Percentiles rank a stretch among this genome's conserved stretches.
These are phyloP conservation scores for Coniferiporia weirii DNA, from an alignment of 1,284 basidiomycete species.

Conservation along the genomic window DNA sequence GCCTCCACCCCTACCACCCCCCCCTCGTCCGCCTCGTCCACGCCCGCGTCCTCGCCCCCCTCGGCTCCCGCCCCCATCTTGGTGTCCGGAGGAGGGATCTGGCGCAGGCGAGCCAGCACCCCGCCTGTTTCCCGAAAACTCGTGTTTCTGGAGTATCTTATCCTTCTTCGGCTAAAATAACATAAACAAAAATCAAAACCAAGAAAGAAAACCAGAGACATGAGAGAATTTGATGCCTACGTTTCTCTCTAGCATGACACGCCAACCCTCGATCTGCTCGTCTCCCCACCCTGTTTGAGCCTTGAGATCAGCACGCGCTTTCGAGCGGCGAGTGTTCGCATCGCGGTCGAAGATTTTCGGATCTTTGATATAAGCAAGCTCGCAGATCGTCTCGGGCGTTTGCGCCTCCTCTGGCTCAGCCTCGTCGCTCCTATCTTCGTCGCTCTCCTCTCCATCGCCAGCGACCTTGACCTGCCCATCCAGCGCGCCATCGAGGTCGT, in stretches of 20 bases:
- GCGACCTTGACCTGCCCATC: slow-evolving; percentile 32
- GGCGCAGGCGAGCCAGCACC: slow-evolving; percentile 12
- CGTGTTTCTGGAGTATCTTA: slow-evolving; percentile 64
- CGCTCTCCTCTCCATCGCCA: slow-evolving; percentile 58
- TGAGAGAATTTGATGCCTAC: slow-evolving; percentile 40
- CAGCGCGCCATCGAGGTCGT: slow-evolving; percentile 36
- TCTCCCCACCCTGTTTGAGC: slow-evolving; percentile 67
- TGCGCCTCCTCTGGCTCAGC: slow-evolving; percentile 30
- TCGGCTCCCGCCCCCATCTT: background rate
- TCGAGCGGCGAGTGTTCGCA: slow-evolving; percentile 60
- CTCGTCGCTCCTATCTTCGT: slow-evolving; percentile 35
- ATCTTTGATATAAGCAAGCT: slow-evolving; percentile 70
- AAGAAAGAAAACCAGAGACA: background rate
- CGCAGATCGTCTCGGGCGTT: slow-evolving; percentile 55
- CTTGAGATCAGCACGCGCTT: slow-evolving; percentile 58
- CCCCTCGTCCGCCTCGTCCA: slow-evolving; percentile 23
- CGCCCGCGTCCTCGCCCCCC: slow-evolving; percentile 15
- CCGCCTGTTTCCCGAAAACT: slow-evolving; percentile 61
- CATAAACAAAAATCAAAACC: background rate
- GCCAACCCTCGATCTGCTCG: slow-evolving; percentile 87
- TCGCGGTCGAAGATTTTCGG: slow-evolving; percentile 75
- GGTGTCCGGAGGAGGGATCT: background rate
- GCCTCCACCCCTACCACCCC: slow-evolving; percentile 34
- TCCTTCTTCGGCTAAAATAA: slow-evolving; percentile 63
- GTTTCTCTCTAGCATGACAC: slow-evolving; percentile 78